Conservation (phyloP, 176 grass and related monocot genomes). For the Neostapfia colusana region DNA sequence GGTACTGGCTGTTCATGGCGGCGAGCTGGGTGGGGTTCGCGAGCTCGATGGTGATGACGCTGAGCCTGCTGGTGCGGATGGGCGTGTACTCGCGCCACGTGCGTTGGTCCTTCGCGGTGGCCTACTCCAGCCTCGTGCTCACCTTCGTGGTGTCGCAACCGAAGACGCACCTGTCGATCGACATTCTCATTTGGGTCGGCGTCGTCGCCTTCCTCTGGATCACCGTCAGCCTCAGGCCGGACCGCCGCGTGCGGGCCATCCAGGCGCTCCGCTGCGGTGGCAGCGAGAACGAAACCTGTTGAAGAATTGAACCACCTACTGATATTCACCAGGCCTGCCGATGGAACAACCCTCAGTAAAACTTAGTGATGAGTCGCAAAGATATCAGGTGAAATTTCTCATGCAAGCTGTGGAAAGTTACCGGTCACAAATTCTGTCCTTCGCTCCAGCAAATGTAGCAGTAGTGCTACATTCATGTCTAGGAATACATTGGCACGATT, state of each 20-base stretch:
- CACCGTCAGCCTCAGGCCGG: constrained; percentile 28
- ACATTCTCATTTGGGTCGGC: constrained; percentile 42
- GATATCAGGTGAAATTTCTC: not conserved
- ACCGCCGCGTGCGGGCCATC: constrained; percentile 20
- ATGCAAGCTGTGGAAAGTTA: too few relatives aligned
- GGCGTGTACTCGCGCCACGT: constrained; percentile 38
- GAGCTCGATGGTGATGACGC: constrained; percentile 57
- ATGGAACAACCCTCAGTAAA: not conserved
- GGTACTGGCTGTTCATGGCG: constrained; percentile 51
- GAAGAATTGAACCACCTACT: not conserved
- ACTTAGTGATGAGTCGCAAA: not conserved
- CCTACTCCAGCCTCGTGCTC: constrained; percentile 61
- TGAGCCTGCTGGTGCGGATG: constrained; percentile 53
- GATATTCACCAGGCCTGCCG: too few relatives aligned
- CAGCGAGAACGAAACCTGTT: not conserved
- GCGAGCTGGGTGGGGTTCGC: constrained; percentile 52
- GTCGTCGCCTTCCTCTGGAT: constrained; percentile 47
- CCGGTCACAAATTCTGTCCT: not conserved
- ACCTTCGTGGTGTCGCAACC: constrained; percentile 55
- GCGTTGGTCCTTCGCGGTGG: constrained; percentile 48
- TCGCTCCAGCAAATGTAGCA: not conserved
- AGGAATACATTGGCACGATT: not conserved
- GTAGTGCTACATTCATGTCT: not conserved
- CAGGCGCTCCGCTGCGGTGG: constrained; percentile 31
- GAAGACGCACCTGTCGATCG: constrained; percentile 38